A percentile compares a stretch with the other conserved stretches of the same genome.
Evolutionary conservation across 106 monocot species (phyloP).

Genomic region (Acorus gramineus): DNA sequence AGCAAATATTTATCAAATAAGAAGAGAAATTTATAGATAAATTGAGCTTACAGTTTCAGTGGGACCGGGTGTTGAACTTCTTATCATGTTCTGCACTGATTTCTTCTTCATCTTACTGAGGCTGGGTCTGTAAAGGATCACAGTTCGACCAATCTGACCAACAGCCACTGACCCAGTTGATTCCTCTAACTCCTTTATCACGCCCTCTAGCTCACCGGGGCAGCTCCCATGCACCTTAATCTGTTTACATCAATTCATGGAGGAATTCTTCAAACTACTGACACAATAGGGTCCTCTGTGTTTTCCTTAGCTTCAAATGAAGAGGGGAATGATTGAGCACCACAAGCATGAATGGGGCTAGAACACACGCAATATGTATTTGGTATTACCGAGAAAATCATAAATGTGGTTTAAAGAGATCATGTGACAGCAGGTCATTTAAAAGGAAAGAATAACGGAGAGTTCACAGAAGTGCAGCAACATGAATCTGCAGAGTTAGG

Average conservation of each 20-base stretch:
- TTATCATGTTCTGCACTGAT: neutral
- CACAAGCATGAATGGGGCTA: too few species aligned
- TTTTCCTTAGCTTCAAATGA: neutral
- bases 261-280: neutral
- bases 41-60: too few species aligned
- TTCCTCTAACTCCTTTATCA: slow-evolving; percentile 58
- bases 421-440: too few species aligned
- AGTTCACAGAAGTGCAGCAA: too few species aligned
- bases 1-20: too few species aligned
- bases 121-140: slow-evolving; percentile 90
- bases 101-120: slow-evolving; percentile 71
- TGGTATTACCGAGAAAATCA: too few species aligned
- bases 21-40: too few species aligned
- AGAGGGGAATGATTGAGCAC: neutral
- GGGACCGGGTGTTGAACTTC: too few species aligned
- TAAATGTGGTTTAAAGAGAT: too few species aligned
- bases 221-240: slow-evolving; percentile 84
- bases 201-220: slow-evolving; percentile 58
- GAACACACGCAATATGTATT: too few species aligned
- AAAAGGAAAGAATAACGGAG: too few species aligned
- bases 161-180: slow-evolving; percentile 78
- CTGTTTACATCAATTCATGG: slow-evolving; percentile 22
- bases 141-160: slow-evolving; percentile 66
- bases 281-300: neutral
- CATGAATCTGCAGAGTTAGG: too few species aligned